These are phyloP conservation scores for Xylariaceae sp. DNA, from an alignment of 2,329 filamentous ascomycete genomes.

Conservation along the genomic window DNA sequence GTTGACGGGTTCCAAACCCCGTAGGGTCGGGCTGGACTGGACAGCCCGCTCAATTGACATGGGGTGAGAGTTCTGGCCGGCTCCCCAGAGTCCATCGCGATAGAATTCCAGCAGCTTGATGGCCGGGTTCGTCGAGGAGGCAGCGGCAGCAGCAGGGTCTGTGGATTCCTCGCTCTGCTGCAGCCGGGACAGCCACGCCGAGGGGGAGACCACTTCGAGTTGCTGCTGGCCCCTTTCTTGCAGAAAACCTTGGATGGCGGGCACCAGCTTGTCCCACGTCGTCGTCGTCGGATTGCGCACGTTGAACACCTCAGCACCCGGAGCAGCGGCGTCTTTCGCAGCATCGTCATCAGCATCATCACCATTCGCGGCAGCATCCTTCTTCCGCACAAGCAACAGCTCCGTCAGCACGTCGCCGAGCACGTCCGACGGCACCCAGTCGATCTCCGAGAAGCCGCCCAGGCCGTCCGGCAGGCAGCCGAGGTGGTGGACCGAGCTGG, in stretches of 20 bases:
- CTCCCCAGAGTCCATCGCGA: conserved; percentile 11
- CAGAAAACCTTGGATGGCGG: conserved; percentile 7
- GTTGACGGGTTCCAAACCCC: conserved; percentile 19
- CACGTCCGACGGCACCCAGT: conserved; percentile 38
- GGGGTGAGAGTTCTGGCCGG: neutral
- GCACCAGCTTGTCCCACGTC: conserved; percentile 16
- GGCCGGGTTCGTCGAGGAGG: conserved; percentile 19
- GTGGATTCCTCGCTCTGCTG: conserved; percentile 5
- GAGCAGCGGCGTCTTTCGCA: neutral
- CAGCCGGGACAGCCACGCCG: conserved; percentile 10
- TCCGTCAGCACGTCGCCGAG: conserved; percentile 29
- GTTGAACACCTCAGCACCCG: conserved; percentile 14
- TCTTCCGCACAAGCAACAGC: conserved; percentile 8
- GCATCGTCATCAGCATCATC: neutral
- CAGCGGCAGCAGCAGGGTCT: conserved; percentile 5
- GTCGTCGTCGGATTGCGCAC: conserved; percentile 18
- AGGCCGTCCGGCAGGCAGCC: conserved; percentile 29
- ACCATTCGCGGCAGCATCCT: neutral
- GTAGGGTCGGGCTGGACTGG: conserved; percentile 19
- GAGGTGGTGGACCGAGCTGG: conserved; percentile 27
- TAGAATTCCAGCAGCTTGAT: conserved; percentile 26
- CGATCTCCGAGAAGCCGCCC: conserved; percentile 25
- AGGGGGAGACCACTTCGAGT: conserved; percentile 6
- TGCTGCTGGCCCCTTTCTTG: neutral
- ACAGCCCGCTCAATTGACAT: conserved; percentile 7